Evolutionary conservation across 2,329 filamentous ascomycete species (phyloP).

Genomic region (Domatiomyces globalis): DNA sequence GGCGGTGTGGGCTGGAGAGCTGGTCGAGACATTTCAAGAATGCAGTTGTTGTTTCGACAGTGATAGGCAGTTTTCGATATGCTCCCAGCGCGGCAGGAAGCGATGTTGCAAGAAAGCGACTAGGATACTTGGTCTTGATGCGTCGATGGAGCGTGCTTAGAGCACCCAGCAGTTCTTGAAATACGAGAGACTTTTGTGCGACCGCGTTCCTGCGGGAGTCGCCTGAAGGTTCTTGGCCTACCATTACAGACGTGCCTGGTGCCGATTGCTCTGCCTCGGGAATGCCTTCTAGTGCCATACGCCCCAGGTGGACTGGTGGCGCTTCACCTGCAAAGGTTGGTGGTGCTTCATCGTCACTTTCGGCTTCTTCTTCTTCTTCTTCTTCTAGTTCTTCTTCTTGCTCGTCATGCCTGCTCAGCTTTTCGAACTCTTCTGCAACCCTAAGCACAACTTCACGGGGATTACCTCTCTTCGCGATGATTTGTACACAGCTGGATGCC

Average conservation of each 20-base stretch:
- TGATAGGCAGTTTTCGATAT: constrained; percentile 40
- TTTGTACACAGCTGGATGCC: constrained; percentile 45
- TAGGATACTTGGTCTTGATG: constrained; percentile 50
- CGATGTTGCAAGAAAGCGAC: constrained; percentile 49
- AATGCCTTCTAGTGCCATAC: constrained; percentile 17
- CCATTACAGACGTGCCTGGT: constrained; percentile 1
- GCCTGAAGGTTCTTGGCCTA: constrained; percentile 14
- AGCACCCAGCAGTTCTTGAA: constrained; percentile 37
- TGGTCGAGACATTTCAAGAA: constrained; percentile 45
- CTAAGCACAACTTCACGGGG: constrained; percentile 51
- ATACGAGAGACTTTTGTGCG: constrained; percentile 30
- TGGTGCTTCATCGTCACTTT: constrained; percentile 7
- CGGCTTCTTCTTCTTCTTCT: background rate
- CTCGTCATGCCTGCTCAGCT: constrained; percentile 36
- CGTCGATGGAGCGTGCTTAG: constrained; percentile 44
- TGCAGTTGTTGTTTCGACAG: constrained; percentile 43
- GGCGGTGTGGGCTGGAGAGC: constrained; percentile 43
- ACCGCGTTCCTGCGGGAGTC: constrained; percentile 10
- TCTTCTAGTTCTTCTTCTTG: constrained; percentile 1
- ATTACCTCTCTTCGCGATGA: constrained; percentile 48
- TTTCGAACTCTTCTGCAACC: constrained; percentile 46
- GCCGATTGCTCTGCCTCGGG: constrained; percentile 1
- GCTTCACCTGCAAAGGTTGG: constrained; percentile 18
- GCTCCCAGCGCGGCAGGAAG: constrained; percentile 47
- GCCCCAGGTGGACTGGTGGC: constrained; percentile 17